Percentiles rank a stretch among this genome's conserved stretches.
Conservation (phyloP, 2,329 filamentous ascomycete genomes). For the Fusarium metavorans region DNA sequence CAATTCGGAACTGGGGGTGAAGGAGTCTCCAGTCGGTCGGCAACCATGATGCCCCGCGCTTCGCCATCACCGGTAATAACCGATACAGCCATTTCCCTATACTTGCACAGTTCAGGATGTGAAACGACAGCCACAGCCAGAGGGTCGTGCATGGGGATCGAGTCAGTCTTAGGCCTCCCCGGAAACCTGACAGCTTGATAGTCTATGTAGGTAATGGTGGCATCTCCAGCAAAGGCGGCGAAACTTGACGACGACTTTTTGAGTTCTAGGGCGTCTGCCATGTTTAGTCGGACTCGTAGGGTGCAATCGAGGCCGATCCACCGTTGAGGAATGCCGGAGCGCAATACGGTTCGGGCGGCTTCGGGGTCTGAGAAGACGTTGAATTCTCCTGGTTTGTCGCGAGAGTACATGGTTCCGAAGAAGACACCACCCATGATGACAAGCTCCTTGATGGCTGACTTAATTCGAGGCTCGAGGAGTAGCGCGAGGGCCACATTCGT, state of each 20-base stretch:
- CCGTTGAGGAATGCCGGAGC: conserved; percentile 13
- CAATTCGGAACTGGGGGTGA: conserved; percentile 16
- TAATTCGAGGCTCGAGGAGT: conserved; percentile 18
- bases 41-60: conserved; percentile 15
- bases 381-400: conserved; percentile 19
- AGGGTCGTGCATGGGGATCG: conserved; percentile 15
- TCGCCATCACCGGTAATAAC: conserved; percentile 17
- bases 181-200: conserved; percentile 17
- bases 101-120: conserved; percentile 15
- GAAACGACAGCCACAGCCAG: conserved; percentile 17
- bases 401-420: conserved; percentile 9
- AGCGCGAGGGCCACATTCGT: conserved; percentile 20
- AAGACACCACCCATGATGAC: conserved; percentile 24
- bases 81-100: conserved; percentile 9
- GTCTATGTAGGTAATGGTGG: conserved; percentile 9
- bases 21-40: conserved; percentile 9
- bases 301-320: conserved; percentile 24
- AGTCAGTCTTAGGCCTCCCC: conserved; percentile 18
- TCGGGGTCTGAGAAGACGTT: conserved; percentile 26
- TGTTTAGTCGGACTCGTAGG: conserved; percentile 10
- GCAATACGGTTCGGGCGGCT: conserved; percentile 15
- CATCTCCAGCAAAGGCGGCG: conserved; percentile 16
- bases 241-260: conserved; percentile 14
- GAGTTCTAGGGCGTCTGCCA: conserved; percentile 5
- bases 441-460: conserved; percentile 15